Evolutionary conservation across 2,329 filamentous ascomycete species (phyloP), one percentile per base, ranked within the genome.

Genomic region (Cladosporium velox): DNA sequence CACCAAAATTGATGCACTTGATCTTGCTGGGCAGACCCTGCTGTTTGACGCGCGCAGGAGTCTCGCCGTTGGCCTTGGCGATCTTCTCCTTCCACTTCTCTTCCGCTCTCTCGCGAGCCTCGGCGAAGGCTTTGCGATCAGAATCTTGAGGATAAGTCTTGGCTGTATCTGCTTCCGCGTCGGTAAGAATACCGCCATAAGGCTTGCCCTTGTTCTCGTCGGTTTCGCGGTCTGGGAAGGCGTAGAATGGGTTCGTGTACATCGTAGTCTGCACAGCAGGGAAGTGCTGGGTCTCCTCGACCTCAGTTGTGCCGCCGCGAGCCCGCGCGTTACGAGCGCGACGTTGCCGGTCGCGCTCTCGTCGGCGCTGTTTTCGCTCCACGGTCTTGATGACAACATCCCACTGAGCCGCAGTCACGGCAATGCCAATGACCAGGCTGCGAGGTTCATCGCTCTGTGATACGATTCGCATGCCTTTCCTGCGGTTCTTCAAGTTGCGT

Each of bases 1-100:
- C 92, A 55, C 95, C 95, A 80, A 99, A 98, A 74, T 97, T 95
- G 80, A 99, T 97, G 79, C 93, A 97, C 78, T 98, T 96, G 77
- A 99, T 98, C 79, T 97, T 95, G 77, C 93, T 98, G 4, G 92
- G 91, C 32, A 92, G 92, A 0, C 91, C 92, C n/a, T 88, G 88
- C 3, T 90, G 83, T 75, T 97, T 97, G 8, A 74, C 68, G 60
- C 75, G 71, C 14, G 74, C 72, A 21, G 87, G 82, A 74, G 88
- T 90, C 72, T 88, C 89, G 26, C 84, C 79, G 32, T 86, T 86
- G 70, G 93, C 89, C 74, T 83, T 72, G 80, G 88, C 77, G 26
- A 86, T 81, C 71, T 88, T 87, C 71, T 87, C 86, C 74, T 92
- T 90, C 91, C 94, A 97, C 73, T 94, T 92, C 67, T 96, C 91